Percentiles rank a stretch among this genome's conserved stretches.
Evolutionary conservation across 257 asterid genomes (phyloP).

Genomic region (Solanum commersonii): DNA sequence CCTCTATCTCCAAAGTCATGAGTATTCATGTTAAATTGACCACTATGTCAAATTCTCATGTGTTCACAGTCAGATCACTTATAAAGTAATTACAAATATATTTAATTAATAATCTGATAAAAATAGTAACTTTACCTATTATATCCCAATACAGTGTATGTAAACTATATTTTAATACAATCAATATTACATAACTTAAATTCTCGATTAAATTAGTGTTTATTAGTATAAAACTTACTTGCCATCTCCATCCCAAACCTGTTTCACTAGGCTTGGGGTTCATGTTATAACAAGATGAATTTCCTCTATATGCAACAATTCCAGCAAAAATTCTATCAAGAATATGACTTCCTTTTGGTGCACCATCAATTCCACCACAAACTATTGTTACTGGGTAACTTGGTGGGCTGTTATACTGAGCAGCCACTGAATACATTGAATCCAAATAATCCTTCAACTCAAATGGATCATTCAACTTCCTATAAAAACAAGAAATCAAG

Average conservation of each 20-base stretch:
- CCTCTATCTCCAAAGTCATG: neutral
- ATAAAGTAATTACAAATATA: neutral
- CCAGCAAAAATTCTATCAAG: conserved; percentile 47
- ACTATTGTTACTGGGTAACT: conserved; percentile 31
- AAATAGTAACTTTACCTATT: neutral
- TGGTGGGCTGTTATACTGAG: conserved; percentile 50
- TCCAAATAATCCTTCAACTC: conserved; percentile 43
- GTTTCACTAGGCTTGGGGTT: conserved; percentile 11
- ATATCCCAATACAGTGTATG: neutral
- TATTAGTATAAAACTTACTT: conserved; percentile 21
- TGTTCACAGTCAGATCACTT: neutral
- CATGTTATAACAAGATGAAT: conserved; percentile 17
- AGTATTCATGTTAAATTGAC: neutral
- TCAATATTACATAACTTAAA: neutral
- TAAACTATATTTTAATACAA: neutral
- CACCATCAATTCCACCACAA: conserved; percentile 48
- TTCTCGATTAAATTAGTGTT: neutral
- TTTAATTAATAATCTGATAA: neutral
- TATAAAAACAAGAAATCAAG: neutral
- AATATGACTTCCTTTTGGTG: conserved; percentile 21
- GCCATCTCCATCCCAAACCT: conserved; percentile 55
- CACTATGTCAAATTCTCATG: neutral
- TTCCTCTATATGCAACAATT: conserved; percentile 19
- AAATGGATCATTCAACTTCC: conserved; percentile 17
- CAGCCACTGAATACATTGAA: conserved; percentile 23